Percentiles rank a stretch among this genome's conserved stretches.
Conservation (phyloP, 139 green algal species). For the Dunaliella primolecta region DNA sequence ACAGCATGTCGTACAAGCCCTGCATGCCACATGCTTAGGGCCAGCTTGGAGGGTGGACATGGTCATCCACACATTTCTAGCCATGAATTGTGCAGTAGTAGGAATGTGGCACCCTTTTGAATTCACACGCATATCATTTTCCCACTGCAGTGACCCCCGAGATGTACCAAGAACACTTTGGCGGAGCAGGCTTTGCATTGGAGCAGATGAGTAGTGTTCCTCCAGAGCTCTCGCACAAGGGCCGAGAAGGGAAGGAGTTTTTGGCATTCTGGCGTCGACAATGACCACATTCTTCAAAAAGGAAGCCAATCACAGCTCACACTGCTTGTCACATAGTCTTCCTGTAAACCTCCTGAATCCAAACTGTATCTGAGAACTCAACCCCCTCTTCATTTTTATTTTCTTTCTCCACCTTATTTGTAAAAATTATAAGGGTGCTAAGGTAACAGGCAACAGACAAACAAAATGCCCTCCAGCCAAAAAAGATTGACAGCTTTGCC, state of each 20-base stretch:
- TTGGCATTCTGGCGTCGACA: neutral
- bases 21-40: too few species aligned
- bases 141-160: neutral
- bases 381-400: too few species aligned
- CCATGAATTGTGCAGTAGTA: neutral
- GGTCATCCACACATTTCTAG: neutral
- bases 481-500: too few species aligned
- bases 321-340: too few species aligned
- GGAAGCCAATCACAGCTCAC: too few species aligned
- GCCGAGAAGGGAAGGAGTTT: neutral
- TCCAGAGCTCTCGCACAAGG: neutral
- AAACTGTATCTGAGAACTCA: too few species aligned
- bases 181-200: neutral
- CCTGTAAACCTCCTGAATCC: too few species aligned
- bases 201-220: neutral
- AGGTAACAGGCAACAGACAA: too few species aligned
- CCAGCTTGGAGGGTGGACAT: neutral
- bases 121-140: neutral
- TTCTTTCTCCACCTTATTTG: too few species aligned
- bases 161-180: neutral
- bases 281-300: too few species aligned
- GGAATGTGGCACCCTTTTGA: neutral
- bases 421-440: too few species aligned
- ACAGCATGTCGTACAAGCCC: neutral
- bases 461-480: too few species aligned